A percentile compares a stretch with the other conserved stretches of the same genome.
These are phyloP conservation scores for Aspergillus neotritici DNA, from an alignment of 2,329 filamentous ascomycete genomes.

Conservation along the genomic window DNA sequence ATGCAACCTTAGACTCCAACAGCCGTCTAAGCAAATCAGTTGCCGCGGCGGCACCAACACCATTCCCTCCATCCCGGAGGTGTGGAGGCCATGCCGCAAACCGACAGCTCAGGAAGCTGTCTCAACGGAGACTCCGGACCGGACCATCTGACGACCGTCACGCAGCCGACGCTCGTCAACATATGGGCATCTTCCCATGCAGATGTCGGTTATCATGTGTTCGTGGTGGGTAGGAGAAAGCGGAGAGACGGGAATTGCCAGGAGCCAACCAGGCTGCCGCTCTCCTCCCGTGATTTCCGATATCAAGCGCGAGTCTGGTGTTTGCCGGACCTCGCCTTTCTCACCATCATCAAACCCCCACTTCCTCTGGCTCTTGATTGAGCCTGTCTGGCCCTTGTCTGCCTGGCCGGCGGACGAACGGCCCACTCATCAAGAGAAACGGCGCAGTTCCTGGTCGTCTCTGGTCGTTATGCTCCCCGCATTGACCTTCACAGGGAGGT, in stretches of 20 bases:
- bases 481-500: too few relatives aligned
- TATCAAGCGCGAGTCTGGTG: slow-evolving; percentile 5
- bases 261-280: too few relatives aligned
- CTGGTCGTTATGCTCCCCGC: too few relatives aligned
- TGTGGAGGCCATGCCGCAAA: slow-evolving; percentile 17
- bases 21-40: slow-evolving; percentile 20
- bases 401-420: too few relatives aligned
- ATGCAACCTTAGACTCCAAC: slow-evolving; percentile 14
- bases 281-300: background rate
- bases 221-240: background rate
- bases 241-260: background rate
- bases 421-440: slow-evolving; percentile 2
- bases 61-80: slow-evolving; percentile 4
- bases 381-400: too few relatives aligned
- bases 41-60: slow-evolving; percentile 15
- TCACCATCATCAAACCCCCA: too few relatives aligned
- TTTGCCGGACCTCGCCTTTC: too few relatives aligned
- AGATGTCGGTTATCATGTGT: slow-evolving; percentile 11
- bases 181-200: slow-evolving; percentile 5
- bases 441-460: slow-evolving; percentile 13
- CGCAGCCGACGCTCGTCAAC: slow-evolving; percentile 10
- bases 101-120: background rate
- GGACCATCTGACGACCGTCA: slow-evolving; percentile 20
- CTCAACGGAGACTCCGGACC: slow-evolving; percentile 4
- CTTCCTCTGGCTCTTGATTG: too few relatives aligned